Base-by-base conservation (phyloP, 345 rosid genomes). In the Trapa incisa region DNA sequence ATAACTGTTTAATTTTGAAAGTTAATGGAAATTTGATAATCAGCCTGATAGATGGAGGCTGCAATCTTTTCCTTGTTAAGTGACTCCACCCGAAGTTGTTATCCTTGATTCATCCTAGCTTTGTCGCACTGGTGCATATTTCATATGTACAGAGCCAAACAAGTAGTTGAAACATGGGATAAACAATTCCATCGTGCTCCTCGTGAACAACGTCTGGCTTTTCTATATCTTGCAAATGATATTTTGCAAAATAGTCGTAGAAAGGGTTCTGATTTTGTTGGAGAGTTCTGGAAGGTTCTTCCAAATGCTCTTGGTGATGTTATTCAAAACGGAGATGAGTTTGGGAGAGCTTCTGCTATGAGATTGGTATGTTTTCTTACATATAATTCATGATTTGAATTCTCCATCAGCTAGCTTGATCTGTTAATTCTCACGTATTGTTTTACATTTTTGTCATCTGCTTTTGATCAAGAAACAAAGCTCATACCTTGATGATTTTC, bases 211-310 rank as follows among this genome's bases (percentile, higher is more conserved):
- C 83, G 97, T 69, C 77, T 94, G 85, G 93, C 97, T 65, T 94
- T 85, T 83, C 77, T 94, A 67, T 87, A 94, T 78, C 97, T 94
- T 10, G 99, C 99, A 9, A 94, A 94, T 83, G 99, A 94, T 81
- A 94, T 94, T 66, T 79, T 94, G 82, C 97, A 94, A 84, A 94
- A 91, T 35, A 91, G 99, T 66, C 81, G 99, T 80, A 79, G 97
- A 67, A 94, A 87, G 82, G 99, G 99, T 73, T 79, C 96, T 2
- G 97, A 94, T 71, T 94, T 91, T 86, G 99, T 94, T 38, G 96
- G 89, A 65, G 99, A 94, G 75, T 94, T 94, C 75, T 91, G 99
- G 97, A 91, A 85, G 77, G 99, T 94, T 77, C 99, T 94, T 77
- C 99, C 99, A 5, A 89, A 83, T 37, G 97, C 96, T 75, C 91